phyloP scores from a whole-genome alignment of 2,329 filamentous ascomycete species.

The Trichoderma breve region DNA sequence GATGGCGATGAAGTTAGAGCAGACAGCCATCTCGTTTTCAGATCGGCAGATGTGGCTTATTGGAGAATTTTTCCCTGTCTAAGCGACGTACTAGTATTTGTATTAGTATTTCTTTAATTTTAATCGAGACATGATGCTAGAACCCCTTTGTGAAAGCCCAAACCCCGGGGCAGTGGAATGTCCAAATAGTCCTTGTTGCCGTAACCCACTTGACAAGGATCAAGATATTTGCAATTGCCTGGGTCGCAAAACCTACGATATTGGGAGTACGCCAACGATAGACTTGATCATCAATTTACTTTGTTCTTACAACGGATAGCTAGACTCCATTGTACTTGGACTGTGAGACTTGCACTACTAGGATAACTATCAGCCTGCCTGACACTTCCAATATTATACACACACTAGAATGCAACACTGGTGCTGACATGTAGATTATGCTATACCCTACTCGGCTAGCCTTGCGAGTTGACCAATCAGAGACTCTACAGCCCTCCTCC shows the following conservation, averaged over 20 bases:
- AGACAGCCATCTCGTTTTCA: slow-evolving; percentile 24
- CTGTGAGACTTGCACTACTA: not conserved
- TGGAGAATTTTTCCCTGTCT: not conserved
- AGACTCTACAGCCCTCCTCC: not conserved
- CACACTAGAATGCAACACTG: not conserved
- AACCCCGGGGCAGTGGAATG: not conserved
- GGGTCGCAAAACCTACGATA: not conserved
- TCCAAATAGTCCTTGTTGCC: not conserved
- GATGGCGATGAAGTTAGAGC: slow-evolving; percentile 24
- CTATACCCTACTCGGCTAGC: not conserved
- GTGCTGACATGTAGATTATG: not conserved
- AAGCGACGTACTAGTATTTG: not conserved
- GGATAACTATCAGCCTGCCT: not conserved
- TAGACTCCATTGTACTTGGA: not conserved
- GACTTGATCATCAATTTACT: not conserved
- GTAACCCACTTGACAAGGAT: not conserved
- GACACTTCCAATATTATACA: not conserved
- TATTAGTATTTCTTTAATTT: not conserved
- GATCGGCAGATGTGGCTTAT: not conserved
- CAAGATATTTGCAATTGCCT: not conserved
- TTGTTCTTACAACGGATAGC: not conserved
- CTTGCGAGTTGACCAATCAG: not conserved
- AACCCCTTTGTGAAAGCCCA: not conserved
- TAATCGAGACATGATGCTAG: not conserved
- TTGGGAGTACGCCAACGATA: not conserved